Evolutionary conservation across 495 filamentous ascomycete species (phyloP).

Genomic region (Amniculicola lignicola): DNA sequence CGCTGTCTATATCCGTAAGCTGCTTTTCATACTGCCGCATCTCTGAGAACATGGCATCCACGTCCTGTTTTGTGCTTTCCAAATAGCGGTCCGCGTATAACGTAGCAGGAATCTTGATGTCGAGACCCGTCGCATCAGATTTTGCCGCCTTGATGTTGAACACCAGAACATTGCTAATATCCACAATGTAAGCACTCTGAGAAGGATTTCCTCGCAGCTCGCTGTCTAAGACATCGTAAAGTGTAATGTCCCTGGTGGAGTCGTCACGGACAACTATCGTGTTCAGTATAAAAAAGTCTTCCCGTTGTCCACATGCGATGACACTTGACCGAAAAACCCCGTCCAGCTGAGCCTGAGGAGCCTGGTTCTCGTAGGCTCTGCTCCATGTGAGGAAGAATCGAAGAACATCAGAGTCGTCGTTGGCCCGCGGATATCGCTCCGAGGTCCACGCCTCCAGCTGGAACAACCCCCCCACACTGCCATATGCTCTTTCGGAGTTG

Average conservation of each 20-base stretch:
- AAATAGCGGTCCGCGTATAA: constrained; percentile 82
- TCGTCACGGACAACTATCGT: constrained; percentile 39
- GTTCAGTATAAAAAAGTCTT: constrained; percentile 46
- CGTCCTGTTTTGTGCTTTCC: constrained; percentile 45
- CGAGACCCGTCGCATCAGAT: constrained; percentile 47
- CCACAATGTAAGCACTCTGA: constrained; percentile 49
- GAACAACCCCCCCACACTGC: constrained; percentile 54
- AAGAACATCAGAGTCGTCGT: constrained; percentile 12
- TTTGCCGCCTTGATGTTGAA: constrained; percentile 54
- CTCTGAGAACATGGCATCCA: constrained; percentile 21
- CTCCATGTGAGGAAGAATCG: constrained; percentile 29
- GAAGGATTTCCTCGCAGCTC: constrained; percentile 58
- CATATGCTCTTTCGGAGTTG: constrained; percentile 74
- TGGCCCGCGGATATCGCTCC: background rate
- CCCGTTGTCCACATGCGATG: constrained; percentile 38
- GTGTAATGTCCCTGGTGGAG: constrained; percentile 41
- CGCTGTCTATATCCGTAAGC: constrained; percentile 26
- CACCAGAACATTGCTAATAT: constrained; percentile 65
- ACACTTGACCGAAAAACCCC: constrained; percentile 20
- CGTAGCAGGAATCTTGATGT: constrained; percentile 64
- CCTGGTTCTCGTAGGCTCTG: constrained; percentile 5
- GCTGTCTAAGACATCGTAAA: constrained; percentile 73
- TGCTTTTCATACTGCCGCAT: constrained; percentile 45
- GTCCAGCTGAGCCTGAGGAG: background rate
- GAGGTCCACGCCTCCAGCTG: constrained; percentile 37